Base-by-base conservation (phyloP, 2,329 filamentous ascomycete species). In the Alternaria burnsii region DNA sequence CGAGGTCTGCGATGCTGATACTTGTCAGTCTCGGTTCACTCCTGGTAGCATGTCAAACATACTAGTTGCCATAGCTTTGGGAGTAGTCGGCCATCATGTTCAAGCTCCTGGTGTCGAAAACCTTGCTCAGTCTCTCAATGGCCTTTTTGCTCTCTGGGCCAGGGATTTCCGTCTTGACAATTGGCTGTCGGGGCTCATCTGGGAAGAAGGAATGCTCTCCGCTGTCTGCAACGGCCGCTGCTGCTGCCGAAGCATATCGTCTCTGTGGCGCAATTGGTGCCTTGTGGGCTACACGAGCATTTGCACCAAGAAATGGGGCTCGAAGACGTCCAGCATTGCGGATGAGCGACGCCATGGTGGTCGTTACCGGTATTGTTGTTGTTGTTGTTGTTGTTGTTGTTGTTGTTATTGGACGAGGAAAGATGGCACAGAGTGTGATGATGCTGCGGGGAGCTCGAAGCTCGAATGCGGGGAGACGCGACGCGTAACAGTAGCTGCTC, bases 51-150 rank as follows among this genome's bases (percentile, higher is more conserved):
- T 34, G 7, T 3, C 22, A 11, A 43, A 12, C 71, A 32, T 80
- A 84, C 83, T 96, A 97, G 83, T 97, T 97, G 73, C 93, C 93
- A 51, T 71, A 74, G 67, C 77, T 79, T 53, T 63, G 68, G 51
- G 66, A 63, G 61, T 79, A 80, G 57, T 80, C 71, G 44, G 73
- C 71, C 75, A 80, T 79, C 78, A 80, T 80, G 83, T 95, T 96
- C 82, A 94, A 81, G 80, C 90, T 93, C 63, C 93, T 86, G 5
- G 91, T 94, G 78, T 97, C 93, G 74, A 95, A 96, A 61, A 96
- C 91, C 74, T 89, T 83, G 80, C 91, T 83, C 64, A 97, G 86
- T 77, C 92, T 87, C 63, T 88, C 83, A 65, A 91, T 88, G 52
- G 87, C 85, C 70, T 88, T 85, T 82, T 88, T 85, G 78, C 89